Percentiles rank a stretch among this genome's conserved stretches.
Conservation (phyloP, 1,284 basidiomycete genomes). For the Ceratobasidium sp. region DNA sequence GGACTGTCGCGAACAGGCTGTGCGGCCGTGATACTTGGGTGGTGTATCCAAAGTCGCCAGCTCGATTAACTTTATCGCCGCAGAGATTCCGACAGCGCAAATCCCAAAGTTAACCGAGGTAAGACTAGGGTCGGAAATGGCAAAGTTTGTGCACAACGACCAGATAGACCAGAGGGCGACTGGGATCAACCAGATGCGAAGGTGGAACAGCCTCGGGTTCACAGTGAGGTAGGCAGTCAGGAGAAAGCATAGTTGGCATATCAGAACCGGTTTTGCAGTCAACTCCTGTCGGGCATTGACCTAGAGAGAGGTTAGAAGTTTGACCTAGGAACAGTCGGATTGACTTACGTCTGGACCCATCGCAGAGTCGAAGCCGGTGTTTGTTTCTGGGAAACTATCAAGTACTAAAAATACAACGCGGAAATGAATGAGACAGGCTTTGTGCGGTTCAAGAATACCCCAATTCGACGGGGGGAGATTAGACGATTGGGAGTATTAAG, state of each 20-base stretch:
- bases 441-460: too few species aligned
- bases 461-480: too few species aligned
- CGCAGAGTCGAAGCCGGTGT: neutral
- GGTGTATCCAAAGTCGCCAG: conserved; percentile 18
- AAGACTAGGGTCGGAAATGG: conserved; percentile 23
- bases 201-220: conserved; percentile 16
- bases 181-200: conserved; percentile 43
- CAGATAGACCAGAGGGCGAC: conserved; percentile 32
- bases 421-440: too few species aligned
- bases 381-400: too few species aligned
- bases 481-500: too few species aligned
- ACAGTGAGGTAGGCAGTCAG: conserved; percentile 17
- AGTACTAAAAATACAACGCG: too few species aligned
- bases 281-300: conserved; percentile 16
- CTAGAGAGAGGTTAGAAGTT: neutral
- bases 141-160: conserved; percentile 36
- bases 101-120: conserved; percentile 45
- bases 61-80: conserved; percentile 44
- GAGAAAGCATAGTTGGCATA: neutral
- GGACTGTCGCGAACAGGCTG: neutral
- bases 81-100: conserved; percentile 35
- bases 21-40: conserved; percentile 22
- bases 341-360: conserved; percentile 33
- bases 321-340: neutral
- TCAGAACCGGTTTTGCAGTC: neutral